Base-by-base conservation (phyloP, 2,329 filamentous ascomycete species). In the Penicillium sp. region DNA sequence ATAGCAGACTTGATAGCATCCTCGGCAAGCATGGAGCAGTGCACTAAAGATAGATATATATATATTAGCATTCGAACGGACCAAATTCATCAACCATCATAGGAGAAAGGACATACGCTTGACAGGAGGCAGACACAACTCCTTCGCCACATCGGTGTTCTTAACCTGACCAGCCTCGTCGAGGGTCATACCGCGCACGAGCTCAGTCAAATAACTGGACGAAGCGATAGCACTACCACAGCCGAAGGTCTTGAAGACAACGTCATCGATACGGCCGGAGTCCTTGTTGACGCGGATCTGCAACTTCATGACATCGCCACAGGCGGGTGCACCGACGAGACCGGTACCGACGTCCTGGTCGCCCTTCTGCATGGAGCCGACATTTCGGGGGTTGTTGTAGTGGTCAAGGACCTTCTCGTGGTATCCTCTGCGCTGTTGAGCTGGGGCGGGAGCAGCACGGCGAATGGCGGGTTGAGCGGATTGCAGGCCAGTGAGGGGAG, bases 131-230 rank as follows among this genome's bases (percentile, higher is more conserved):
- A 59, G 90, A 89, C 91, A 94, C 57, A 97, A 82, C 80, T 99
- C 95, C 82, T 96, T 95, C 38, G 94, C 94, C 73, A 99, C 99
- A 79, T 99, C 93, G 4, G 93, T 96, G 79, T 99, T 99, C 81
- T 91, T 89, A 69, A 99, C 90, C 79, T 89, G 89, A 54, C 88
- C 87, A 35, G 95, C 94, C 75, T 99, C 91, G 69, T 99, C 94
- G 65, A 99, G 79, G 15, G 89, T 96, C 93, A 97, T 99, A 60
- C 94, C 94, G 63, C 91, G 86, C 62, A 99, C 93, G 59, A 99
- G 82, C 78, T 96, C 92, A 9, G 94, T 99, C 69, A 99, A 79
- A 75, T 99, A 99, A 72, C 89, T 94, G 59, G 90, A 95, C 63
- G 89, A 93, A 43, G 94, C 94, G 77, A 99, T 99, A 64, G 94